A percentile compares a stretch with the other conserved stretches of the same genome.
These are phyloP conservation scores for Lactarius akahatsu DNA, from an alignment of 768 basidiomycete genomes.

Conservation along the genomic window DNA sequence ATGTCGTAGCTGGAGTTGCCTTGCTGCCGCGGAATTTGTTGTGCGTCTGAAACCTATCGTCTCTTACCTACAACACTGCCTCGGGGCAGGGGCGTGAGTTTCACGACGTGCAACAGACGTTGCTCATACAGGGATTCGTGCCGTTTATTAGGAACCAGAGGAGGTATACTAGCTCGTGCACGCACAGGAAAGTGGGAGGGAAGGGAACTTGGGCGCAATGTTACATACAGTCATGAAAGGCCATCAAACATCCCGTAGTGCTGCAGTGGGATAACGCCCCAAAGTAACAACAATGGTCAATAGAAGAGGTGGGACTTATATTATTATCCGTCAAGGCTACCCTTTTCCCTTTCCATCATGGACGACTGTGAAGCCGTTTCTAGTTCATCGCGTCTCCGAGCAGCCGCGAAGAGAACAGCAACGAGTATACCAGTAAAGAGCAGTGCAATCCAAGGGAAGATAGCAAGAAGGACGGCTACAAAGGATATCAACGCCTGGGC, in stretches of 20 bases:
- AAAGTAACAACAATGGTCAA: neutral
- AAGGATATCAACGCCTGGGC: neutral
- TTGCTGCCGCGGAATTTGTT: neutral
- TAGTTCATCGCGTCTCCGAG: neutral
- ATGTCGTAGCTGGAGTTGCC: neutral
- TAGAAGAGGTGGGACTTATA: neutral
- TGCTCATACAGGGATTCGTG: neutral
- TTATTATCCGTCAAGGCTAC: neutral
- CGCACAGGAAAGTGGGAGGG: neutral
- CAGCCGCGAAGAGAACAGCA: constrained; percentile 16
- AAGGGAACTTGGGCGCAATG: neutral
- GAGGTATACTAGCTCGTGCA: neutral
- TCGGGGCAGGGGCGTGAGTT: neutral
- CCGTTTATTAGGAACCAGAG: constrained; percentile 9
- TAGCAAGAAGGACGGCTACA: constrained; percentile 21
- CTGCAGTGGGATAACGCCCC: neutral
- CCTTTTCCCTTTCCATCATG: neutral
- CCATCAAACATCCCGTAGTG: neutral
- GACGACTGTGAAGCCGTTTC: neutral
- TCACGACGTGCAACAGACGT: neutral
- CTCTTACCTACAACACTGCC: neutral
- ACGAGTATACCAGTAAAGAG: constrained; percentile 1
- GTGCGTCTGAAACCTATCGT: neutral
- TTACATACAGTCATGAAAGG: constrained; percentile 3
- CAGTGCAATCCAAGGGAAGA: constrained; percentile 25